Evolutionary conservation across 2,329 filamentous ascomycete species (phyloP), one percentile per base, ranked within the genome.

Genomic region (Ophiostoma sp.): DNA sequence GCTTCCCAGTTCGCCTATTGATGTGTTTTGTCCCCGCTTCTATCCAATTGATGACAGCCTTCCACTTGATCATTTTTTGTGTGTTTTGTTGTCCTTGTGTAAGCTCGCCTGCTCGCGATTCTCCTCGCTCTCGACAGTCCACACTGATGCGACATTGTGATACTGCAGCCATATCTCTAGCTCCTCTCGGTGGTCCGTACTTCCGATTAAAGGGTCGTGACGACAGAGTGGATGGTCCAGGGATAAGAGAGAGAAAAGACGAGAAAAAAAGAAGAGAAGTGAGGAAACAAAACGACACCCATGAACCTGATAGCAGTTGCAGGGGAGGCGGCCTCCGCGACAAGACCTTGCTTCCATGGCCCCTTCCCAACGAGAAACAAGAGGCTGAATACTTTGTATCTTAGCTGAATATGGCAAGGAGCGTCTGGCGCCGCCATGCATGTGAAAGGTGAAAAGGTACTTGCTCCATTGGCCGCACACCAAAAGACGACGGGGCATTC

Each of bases 281-380:
- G 19, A 15, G 3, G 9, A 63, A 8, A 59, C 28, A n/a, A 36
- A 33, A 61, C 25, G 39, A 22, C 19, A 64, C 33, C 33, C 28
- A 33, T 15, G 25, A 36, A 61, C 25, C 4, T 15, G 36, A 42
- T 17, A 15, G 4, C 36, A 66, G 36, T 2, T 8, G 57, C 12
- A 61, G 3, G 31, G 19, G 36, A 25, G 61, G 61, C 61, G 61
- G 36, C 61, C 61, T 45, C n/a, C 61, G 45, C 61, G 61, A 66
- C 45, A 66, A 64, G 59, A 42, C 33, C 9, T n/a, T 28, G 59
- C 36, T 25, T 66, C 28, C 55, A 33, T 25, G 31, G 12, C 31
- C 11, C 42, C 15, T 48, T 48, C 31, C 31, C 31, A 22, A 61
- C 55, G 31, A 61, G 31, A 61, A 39, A 22, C 31, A 11, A 36